These are phyloP conservation scores for Vitellaria paradoxa DNA, from an alignment of 179 eudicot species.

Conservation along the genomic window DNA sequence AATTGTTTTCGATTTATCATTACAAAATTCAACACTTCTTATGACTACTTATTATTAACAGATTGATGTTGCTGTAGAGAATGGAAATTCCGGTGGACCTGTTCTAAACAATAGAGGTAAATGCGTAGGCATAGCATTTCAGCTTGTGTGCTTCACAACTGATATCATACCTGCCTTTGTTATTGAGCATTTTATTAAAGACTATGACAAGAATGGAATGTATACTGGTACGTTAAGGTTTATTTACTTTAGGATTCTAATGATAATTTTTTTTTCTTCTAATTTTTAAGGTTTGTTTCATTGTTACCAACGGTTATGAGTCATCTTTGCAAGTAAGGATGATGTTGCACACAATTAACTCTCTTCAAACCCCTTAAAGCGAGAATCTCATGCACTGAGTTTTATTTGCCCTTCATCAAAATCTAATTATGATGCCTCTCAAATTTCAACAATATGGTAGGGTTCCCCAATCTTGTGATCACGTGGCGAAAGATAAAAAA, in stretches of 20 bases:
- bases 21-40: too few relatives aligned
- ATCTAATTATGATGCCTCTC: background rate
- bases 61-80: background rate
- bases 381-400: too few relatives aligned
- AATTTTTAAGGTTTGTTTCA: background rate
- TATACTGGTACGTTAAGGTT: too few relatives aligned
- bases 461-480: conserved; percentile 3
- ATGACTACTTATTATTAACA: background rate
- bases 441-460: background rate
- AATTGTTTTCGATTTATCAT: too few relatives aligned
- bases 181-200: background rate
- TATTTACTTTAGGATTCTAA: too few relatives aligned
- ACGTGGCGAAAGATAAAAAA: conserved; percentile 1
- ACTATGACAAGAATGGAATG: conserved; percentile 2
- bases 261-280: too few relatives aligned
- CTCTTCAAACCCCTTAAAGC: too few relatives aligned
- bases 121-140: conserved; percentile 5
- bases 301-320: too few relatives aligned
- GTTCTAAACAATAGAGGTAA: background rate
- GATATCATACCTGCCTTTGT: background rate
- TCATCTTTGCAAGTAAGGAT: too few relatives aligned
- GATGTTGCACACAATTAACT: too few relatives aligned
- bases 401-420: too few relatives aligned
- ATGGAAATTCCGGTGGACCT: background rate
- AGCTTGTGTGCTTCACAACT: background rate